A percentile compares a stretch with the other conserved stretches of the same genome.
Evolutionary conservation across 192 early-diverging fungal species (phyloP).

Genomic region (Coemansia reversa): DNA sequence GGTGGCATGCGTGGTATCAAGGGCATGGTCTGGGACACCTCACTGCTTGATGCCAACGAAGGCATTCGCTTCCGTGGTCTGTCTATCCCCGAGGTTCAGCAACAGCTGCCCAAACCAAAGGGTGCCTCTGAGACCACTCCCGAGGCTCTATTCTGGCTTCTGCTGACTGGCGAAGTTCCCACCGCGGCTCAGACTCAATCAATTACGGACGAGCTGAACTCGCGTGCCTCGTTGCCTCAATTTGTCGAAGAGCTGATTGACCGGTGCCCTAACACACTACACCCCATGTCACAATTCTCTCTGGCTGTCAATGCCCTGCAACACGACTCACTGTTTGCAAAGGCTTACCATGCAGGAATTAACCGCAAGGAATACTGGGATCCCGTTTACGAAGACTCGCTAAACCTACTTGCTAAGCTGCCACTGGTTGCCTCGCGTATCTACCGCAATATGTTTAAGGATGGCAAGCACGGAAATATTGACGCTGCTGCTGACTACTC

Average conservation of each 20-base stretch:
- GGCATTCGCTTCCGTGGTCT: conserved; percentile 97
- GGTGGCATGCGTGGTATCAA: conserved; percentile 99
- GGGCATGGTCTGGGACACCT: conserved; percentile 98
- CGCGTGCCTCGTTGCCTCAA: conserved; percentile 84
- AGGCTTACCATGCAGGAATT: conserved; percentile 92
- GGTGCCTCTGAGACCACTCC: conserved; percentile 93
- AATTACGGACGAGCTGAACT: conserved; percentile 95
- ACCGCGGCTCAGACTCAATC: conserved; percentile 85
- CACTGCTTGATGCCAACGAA: conserved; percentile 96
- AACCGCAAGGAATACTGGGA: conserved; percentile 97
- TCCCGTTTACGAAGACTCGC: conserved; percentile 93
- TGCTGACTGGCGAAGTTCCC: conserved; percentile 97
- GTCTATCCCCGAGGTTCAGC: conserved; percentile 96
- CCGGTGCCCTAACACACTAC: conserved; percentile 96
- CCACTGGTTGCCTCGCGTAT: conserved; percentile 95
- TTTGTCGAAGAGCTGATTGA: conserved; percentile 98
- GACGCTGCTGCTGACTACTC: conserved; percentile 89
- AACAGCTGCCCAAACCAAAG: conserved; percentile 82
- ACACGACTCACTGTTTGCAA: conserved; percentile 94
- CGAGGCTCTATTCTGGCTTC: conserved; percentile 97
- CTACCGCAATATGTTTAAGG: conserved; percentile 99
- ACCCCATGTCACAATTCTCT: conserved; percentile 99
- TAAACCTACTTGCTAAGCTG: conserved; percentile 98
- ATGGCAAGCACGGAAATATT: conserved; percentile 87
- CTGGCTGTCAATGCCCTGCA: conserved; percentile 97